Base-by-base conservation (phyloP, 371 early-diverging fungal genomes). In the Syncephalastrum racemosum region DNA sequence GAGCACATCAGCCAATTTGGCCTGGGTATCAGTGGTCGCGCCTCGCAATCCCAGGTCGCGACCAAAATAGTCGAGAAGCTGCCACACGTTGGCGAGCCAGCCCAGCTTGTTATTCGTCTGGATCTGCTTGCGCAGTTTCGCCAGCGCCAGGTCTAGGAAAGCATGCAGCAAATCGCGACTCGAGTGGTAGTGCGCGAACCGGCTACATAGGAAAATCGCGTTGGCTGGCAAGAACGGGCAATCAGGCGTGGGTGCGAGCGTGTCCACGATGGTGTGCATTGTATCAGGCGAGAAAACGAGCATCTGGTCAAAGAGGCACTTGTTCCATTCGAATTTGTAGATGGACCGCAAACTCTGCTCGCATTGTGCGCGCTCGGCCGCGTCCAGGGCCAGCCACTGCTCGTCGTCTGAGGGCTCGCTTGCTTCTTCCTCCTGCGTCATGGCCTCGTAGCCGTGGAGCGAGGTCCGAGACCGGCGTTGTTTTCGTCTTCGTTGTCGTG, bases 251-350 rank as follows among this genome's bases (percentile, higher is more conserved):
- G 70, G 69, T 14, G 92, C 73, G 4, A 87, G 78, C 0, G 82
- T 81, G 16, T 89, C 75, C 18, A 95, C 58, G 6, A 96, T 80
- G 49, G 79, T 74, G 4, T 81, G 70, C 44, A 92, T 64, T 4
- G 87, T 81, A 10, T 70, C 72, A 27, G 73, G 77, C 39, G 86
- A 83, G 68, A 95, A 91, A 8, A 93, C 96, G 73, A 93, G 85
- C 94, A 94, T 94, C 66, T 93, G 94, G 68, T 91, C 90, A 5
- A 83, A 84, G 40, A 79, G 73, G 66, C 93, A 90, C 25, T 66
- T 73, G 41, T 85, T 81, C 90, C 88, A 94, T 22, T 82, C 71
- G 71, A 92, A 92, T 20, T 79, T 80, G 18, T 71, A 68, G 27
- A 66, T 52, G 0, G 68, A 64, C 31, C 60, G 61, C 19, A 75